Conservation (phyloP, 2,329 filamentous ascomycete genomes). For the Trichoderma simmonsii region DNA sequence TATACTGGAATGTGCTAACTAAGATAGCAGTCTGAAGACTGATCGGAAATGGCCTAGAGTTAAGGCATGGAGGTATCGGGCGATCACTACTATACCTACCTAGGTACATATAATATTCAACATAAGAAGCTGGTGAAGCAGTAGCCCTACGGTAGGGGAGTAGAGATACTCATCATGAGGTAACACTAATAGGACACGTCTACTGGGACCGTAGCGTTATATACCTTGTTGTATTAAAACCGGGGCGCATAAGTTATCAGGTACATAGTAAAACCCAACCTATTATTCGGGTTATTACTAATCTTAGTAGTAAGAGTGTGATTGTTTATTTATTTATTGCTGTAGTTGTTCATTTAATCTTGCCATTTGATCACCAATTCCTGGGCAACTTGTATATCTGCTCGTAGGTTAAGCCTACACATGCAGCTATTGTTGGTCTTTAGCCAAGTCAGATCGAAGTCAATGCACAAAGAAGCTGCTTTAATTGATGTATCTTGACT, state of each 20-base stretch:
- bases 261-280: too few species aligned
- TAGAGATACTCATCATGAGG: neutral
- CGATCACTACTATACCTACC: neutral
- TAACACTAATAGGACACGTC: too few species aligned
- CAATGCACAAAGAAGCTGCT: neutral
- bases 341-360: neutral
- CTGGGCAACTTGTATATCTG: neutral
- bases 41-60: neutral
- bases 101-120: neutral
- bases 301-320: neutral
- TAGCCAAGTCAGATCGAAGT: neutral
- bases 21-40: neutral
- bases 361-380: neutral
- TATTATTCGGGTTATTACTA: too few species aligned
- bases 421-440: neutral
- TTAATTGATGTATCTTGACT: neutral
- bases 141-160: neutral
- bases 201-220: too few species aligned
- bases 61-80: neutral
- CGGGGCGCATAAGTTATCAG: too few species aligned
- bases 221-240: too few species aligned
- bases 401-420: neutral
- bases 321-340: neutral
- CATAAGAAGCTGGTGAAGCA: neutral
- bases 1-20: neutral